Base-by-base conservation (phyloP, 257 asterid genomes). In the Solanum clarkiae region DNA sequence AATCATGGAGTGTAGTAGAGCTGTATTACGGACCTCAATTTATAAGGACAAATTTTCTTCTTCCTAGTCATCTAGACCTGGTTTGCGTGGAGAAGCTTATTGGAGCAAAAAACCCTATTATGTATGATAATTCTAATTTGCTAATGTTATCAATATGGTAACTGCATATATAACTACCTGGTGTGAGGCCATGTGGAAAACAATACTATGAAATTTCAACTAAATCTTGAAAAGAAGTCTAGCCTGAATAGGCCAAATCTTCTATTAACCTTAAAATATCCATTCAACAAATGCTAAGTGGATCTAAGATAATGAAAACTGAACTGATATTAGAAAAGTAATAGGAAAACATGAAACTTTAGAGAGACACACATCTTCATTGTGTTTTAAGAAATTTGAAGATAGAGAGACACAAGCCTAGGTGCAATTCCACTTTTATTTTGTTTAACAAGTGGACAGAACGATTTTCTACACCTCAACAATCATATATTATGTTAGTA, bases 11-110 rank as follows among this genome's bases (percentile, higher is more conserved):
- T 83, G 82, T 20, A 88, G 87, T 66, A 93, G 92, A 57, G 92
- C 96, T 66, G 95, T 92, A n/a, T 83, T 89, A 82, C 88, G 95
- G 69, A 86, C 87, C 66, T 84, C 93, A 8, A 81, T 83, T 74
- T 55, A 84, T 26, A 93, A 91, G 86, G 94, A 88, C 60, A 90
- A 89, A 24, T 86, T 88, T 84, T 88, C 94, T 40, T 89, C 91
- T 7, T 89, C 91, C 74, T 40, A 68, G 85, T 92, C 93, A 22
- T 90, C 92, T 16, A 42, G 72, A 60, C 87, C 97, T 12, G 88
- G 92, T 85, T 91, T 90, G 91, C 80, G 88, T 71, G 72, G 88
- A 13, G 91, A 88, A 75, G 91, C 86, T 53, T 82, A 26, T 1
- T 26, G 26, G 26, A 26, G 26, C 24, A 77, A 49, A 49, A 51